Evolutionary conservation across 2,329 filamentous ascomycete genomes (phyloP).

Genomic region (Cordyceps farinosa): DNA sequence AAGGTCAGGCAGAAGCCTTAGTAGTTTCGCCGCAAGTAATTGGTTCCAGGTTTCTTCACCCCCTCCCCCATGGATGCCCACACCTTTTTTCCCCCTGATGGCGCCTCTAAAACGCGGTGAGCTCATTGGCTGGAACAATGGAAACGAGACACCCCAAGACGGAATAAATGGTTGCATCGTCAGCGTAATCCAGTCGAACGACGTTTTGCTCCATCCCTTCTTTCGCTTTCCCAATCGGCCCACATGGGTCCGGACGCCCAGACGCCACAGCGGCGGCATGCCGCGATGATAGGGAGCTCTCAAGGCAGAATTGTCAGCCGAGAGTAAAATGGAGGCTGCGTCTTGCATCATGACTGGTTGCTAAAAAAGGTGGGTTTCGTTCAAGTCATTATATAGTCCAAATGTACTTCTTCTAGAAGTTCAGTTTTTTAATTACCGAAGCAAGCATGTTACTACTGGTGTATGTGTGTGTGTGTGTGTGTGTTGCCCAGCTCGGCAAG

Average conservation of each 20-base stretch:
- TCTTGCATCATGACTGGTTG: background rate
- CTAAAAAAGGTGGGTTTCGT: background rate
- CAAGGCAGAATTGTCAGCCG: constrained; percentile 15
- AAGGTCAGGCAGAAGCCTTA: too few species aligned
- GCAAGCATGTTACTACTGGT: background rate
- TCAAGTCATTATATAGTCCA: background rate
- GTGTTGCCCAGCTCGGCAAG: too few species aligned
- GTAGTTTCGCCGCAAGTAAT: background rate
- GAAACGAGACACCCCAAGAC: background rate
- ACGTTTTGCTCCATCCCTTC: background rate
- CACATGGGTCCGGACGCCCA: background rate
- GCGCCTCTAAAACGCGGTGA: background rate
- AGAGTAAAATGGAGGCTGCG: background rate
- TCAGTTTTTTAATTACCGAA: background rate
- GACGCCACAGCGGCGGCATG: constrained; percentile 7
- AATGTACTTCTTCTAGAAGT: background rate
- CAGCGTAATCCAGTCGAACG: background rate
- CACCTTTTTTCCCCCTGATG: too few species aligned
- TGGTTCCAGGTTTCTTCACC: background rate
- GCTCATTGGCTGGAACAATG: background rate
- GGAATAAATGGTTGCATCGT: background rate
- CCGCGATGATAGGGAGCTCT: background rate
- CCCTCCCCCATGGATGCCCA: background rate
- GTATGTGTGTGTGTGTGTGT: too few species aligned
- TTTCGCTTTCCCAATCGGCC: background rate